phyloP scores from a whole-genome alignment of 2,329 filamentous ascomycete genomes.

The Curvularia sp. region DNA sequence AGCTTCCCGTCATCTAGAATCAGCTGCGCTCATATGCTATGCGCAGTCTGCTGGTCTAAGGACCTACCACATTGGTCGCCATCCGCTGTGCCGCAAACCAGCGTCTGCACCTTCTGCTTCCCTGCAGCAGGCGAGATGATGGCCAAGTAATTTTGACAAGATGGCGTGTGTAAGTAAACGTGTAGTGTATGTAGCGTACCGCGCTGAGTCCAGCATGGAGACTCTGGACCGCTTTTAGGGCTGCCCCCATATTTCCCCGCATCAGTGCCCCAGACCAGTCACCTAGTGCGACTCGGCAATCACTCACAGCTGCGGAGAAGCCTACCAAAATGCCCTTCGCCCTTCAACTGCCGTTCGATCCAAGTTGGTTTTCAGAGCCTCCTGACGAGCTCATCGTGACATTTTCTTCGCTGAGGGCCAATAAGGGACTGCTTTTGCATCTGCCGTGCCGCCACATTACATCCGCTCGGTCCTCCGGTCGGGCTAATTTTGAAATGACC shows the following conservation, averaged over 20 bases:
- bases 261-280: slow-evolving; percentile 8
- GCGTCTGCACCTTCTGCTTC: not conserved
- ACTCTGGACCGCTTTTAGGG: not conserved
- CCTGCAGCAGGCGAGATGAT: not conserved
- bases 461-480: not conserved
- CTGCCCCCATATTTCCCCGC: slow-evolving; percentile 17
- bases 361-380: not conserved
- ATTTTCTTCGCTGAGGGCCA: not conserved
- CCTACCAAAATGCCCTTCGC: not conserved
- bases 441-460: slow-evolving; percentile 11
- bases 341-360: not conserved
- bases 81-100: not conserved
- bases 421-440: not conserved
- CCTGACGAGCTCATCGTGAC: not conserved
- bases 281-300: slow-evolving; percentile 19
- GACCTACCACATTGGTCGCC: not conserved
- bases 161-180: not conserved
- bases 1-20: not conserved
- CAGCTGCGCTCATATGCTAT: not conserved
- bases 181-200: not conserved
- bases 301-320: slow-evolving; percentile 2
- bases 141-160: not conserved
- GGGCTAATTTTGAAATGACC: not conserved
- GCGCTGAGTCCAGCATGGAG: not conserved
- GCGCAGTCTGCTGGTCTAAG: not conserved